phyloP scores from a whole-genome alignment of 768 basidiomycete genomes.

The Auricularia sp. region DNA sequence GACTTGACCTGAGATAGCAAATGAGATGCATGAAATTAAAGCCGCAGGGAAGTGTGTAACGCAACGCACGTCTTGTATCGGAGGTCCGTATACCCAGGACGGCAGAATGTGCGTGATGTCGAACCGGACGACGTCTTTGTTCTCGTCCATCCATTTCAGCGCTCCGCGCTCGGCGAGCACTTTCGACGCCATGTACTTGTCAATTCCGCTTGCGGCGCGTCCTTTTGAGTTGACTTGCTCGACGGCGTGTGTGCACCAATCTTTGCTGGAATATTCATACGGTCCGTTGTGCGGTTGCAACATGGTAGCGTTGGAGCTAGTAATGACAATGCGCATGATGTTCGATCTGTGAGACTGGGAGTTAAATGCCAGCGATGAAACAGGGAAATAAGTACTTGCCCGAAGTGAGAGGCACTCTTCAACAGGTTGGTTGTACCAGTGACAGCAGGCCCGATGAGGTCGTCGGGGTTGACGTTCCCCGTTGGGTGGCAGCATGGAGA shows the following conservation, averaged over 20 bases:
- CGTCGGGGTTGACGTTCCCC: background rate
- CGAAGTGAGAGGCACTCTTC: background rate
- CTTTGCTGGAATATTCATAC: constrained; percentile 11
- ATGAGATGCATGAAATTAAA: too few relatives aligned
- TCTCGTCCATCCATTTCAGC: constrained; percentile 22
- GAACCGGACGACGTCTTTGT: constrained; percentile 27
- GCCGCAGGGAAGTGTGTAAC: constrained; percentile 24
- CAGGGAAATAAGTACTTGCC: background rate
- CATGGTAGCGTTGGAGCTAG: constrained; percentile 49
- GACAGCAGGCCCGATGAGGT: constrained; percentile 22
- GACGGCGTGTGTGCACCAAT: constrained; percentile 23
- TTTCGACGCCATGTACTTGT: constrained; percentile 19
- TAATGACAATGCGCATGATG: constrained; percentile 61
- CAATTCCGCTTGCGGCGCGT: constrained; percentile 10
- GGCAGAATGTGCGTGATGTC: constrained; percentile 47
- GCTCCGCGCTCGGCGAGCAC: constrained; percentile 21
- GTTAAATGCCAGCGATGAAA: background rate
- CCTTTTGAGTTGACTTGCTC: constrained; percentile 21
- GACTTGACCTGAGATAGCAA: constrained; percentile 12
- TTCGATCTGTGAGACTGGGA: constrained; percentile 18
- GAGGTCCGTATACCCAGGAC: constrained; percentile 27
- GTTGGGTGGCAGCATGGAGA: constrained; percentile 26
- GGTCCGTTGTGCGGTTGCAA: constrained; percentile 11
- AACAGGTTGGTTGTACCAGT: background rate
- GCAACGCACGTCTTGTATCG: constrained; percentile 27